These are phyloP conservation scores for Phlebopus sp. DNA, from an alignment of 1,284 basidiomycete species.

Conservation along the genomic window DNA sequence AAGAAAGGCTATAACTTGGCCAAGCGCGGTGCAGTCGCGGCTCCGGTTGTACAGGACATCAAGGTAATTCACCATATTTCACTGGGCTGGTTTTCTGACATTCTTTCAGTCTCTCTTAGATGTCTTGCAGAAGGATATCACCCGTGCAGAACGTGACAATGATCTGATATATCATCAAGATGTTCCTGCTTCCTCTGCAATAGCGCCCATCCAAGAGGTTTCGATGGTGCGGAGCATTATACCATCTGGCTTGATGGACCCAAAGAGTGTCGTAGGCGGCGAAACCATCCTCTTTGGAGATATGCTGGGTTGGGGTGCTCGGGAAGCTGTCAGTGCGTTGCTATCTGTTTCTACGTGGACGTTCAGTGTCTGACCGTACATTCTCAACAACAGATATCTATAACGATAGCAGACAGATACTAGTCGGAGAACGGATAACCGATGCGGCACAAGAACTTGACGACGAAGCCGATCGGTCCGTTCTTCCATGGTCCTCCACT, in stretches of 20 bases:
- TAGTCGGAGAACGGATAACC: constrained; percentile 69
- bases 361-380: neutral
- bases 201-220: constrained; percentile 66
- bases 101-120: constrained; percentile 56
- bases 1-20: constrained; percentile 76
- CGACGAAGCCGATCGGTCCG: constrained; percentile 60
- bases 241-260: constrained; percentile 65
- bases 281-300: constrained; percentile 70
- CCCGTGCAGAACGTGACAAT: constrained; percentile 87
- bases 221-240: constrained; percentile 67
- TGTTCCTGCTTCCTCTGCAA: constrained; percentile 70
- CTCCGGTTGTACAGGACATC: constrained; percentile 70
- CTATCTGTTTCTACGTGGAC: neutral
- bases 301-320: constrained; percentile 85
- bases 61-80: constrained; percentile 51
- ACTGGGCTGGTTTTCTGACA: neutral
- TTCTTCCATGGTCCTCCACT: constrained; percentile 9
- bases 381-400: constrained; percentile 66
- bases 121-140: constrained; percentile 66
- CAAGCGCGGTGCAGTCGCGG: constrained; percentile 58
- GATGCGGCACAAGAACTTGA: constrained; percentile 68
- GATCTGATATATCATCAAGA: constrained; percentile 94
- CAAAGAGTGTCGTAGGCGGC: constrained; percentile 45
- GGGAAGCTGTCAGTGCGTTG: constrained; percentile 79
- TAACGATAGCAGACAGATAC: constrained; percentile 75